Evolutionary conservation across 2,329 filamentous ascomycete genomes (phyloP).

Genomic region (Graphilbum ipis-grandicollis): DNA sequence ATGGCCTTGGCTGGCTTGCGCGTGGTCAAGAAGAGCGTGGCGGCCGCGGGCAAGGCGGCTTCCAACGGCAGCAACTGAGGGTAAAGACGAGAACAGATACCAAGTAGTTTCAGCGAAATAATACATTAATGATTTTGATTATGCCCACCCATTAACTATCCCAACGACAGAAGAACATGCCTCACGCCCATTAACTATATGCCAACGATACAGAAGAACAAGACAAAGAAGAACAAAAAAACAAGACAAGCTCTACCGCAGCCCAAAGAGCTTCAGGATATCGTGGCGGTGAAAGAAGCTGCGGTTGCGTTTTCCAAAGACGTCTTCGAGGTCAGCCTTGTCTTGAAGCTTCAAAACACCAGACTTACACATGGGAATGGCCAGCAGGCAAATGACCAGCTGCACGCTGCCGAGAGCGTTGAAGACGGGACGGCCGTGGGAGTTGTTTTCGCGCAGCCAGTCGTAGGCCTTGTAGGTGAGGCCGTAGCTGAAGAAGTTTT

Average conservation of each 20-base stretch:
- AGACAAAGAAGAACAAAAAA: neutral
- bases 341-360: neutral
- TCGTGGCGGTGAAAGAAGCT: conserved; percentile 63
- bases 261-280: conserved; percentile 32
- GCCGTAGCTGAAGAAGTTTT: conserved; percentile 81
- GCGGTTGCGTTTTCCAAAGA: conserved; percentile 63
- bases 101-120: too few species aligned
- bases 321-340: conserved; percentile 28
- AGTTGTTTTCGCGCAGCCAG: conserved; percentile 57
- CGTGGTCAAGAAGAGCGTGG: conserved; percentile 24
- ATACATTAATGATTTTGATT: too few species aligned
- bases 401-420: conserved; percentile 60
- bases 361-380: conserved; percentile 59
- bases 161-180: too few species aligned
- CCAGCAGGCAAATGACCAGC: conserved; percentile 56
- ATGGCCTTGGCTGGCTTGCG: conserved; percentile 26
- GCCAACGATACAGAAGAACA: neutral
- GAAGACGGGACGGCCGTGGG: conserved; percentile 37
- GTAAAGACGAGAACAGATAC: neutral
- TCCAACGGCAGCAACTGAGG: neutral
- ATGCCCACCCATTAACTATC: too few species aligned
- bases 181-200: neutral
- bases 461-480: conserved; percentile 72
- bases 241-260: neutral
- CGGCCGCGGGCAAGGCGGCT: conserved; percentile 5